These are phyloP conservation scores for Salvia splendens DNA, from an alignment of 257 asterid genomes.

Conservation along the genomic window DNA sequence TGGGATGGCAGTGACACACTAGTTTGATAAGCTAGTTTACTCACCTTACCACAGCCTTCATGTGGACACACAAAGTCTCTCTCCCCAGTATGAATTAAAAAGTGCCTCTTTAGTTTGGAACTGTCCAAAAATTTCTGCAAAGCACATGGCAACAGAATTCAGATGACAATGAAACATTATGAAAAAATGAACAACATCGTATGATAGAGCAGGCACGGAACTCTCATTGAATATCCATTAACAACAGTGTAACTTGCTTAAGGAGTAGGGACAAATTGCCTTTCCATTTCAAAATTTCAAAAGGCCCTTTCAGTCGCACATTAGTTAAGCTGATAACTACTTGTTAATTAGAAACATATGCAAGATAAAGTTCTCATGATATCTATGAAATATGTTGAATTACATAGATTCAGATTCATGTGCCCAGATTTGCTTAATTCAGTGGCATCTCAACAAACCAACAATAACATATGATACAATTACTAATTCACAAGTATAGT, in stretches of 20 bases:
- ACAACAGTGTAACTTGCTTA: background rate
- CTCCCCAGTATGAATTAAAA: constrained; percentile 95
- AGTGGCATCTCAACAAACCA: background rate
- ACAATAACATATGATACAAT: background rate
- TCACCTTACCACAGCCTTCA: constrained; percentile 99
- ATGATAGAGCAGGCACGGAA: constrained; percentile 6
- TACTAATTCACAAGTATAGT: background rate
- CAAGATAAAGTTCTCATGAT: background rate
- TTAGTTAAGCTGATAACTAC: no score
- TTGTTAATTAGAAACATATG: background rate
- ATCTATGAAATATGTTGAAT: background rate
- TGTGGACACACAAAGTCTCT: constrained; percentile 95
- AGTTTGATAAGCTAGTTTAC: constrained; percentile 28
- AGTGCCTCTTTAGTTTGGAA: constrained; percentile 94
- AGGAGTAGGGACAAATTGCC: background rate
- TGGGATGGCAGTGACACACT: constrained; percentile 1
- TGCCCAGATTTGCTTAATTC: background rate
- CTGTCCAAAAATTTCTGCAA: constrained; percentile 99
- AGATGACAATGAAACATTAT: constrained; percentile 6
- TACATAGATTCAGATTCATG: constrained; percentile 2
- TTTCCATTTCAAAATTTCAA: background rate
- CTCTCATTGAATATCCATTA: background rate
- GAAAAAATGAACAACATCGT: constrained; percentile 4
- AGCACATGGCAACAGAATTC: constrained; percentile 25
- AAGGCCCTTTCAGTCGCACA: background rate